These are phyloP conservation scores for Alternaria tenuissima DNA, from an alignment of 2,329 filamentous ascomycete genomes.

Conservation along the genomic window DNA sequence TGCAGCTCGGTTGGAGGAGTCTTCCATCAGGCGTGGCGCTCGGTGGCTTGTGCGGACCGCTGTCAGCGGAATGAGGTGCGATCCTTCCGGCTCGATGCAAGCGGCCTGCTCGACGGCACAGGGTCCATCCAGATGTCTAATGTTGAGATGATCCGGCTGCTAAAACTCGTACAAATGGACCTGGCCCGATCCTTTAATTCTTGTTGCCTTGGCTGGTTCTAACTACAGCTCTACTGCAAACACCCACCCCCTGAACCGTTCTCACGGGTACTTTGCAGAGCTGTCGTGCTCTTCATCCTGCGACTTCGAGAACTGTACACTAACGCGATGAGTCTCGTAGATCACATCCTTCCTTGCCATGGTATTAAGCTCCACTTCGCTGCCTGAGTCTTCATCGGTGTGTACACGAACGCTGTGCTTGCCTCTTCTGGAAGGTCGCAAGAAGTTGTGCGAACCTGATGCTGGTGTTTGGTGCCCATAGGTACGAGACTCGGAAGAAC, in stretches of 20 bases:
- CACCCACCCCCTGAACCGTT: background rate
- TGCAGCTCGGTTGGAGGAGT: conserved; percentile 8
- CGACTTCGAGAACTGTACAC: conserved; percentile 29
- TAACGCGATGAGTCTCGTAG: conserved; percentile 30
- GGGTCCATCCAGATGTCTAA: background rate
- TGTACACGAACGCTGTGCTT: conserved; percentile 16
- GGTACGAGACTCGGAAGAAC: conserved; percentile 17
- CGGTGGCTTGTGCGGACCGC: conserved; percentile 8
- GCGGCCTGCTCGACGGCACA: background rate
- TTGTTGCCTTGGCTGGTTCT: conserved; percentile 1
- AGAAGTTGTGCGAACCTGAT: conserved; percentile 15
- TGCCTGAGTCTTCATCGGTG: conserved; percentile 30
- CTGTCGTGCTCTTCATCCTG: conserved; percentile 12
- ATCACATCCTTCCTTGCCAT: conserved; percentile 31
- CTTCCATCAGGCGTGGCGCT: conserved; percentile 2
- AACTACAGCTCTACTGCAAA: background rate
- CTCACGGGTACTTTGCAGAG: conserved; percentile 10
- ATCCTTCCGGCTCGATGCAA: conserved; percentile 2
- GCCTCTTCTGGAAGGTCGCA: conserved; percentile 14
- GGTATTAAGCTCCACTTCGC: conserved; percentile 33
- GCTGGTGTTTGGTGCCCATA: conserved; percentile 18
- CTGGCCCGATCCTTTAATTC: conserved; percentile 1
- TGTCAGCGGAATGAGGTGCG: background rate
- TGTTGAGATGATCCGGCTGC: conserved; percentile 2
- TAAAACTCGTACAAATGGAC: background rate